phyloP scores from a whole-genome alignment of 2,329 filamentous ascomycete genomes.

The Diaporthe australafricana region DNA sequence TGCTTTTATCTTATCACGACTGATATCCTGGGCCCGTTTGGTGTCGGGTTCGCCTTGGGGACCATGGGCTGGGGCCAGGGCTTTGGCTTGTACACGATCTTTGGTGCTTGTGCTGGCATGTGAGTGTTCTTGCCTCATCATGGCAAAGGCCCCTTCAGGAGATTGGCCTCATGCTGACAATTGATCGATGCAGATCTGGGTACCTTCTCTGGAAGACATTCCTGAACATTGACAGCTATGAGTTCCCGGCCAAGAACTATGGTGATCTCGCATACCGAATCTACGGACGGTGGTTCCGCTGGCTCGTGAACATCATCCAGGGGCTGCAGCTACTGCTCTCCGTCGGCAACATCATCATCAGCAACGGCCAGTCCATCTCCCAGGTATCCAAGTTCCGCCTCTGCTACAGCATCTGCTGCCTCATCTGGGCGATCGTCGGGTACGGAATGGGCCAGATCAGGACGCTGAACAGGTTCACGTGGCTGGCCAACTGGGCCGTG shows the following conservation, averaged over 20 bases:
- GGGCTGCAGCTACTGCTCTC: constrained; percentile 59
- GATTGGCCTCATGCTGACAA: neutral
- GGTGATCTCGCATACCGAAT: constrained; percentile 59
- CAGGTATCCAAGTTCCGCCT: constrained; percentile 61
- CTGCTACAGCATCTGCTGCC: constrained; percentile 62
- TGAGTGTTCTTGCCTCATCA: constrained; percentile 43
- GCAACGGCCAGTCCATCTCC: constrained; percentile 63
- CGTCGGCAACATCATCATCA: constrained; percentile 62
- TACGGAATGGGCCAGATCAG: constrained; percentile 65
- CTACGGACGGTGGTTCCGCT: constrained; percentile 55
- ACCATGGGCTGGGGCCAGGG: constrained; percentile 49
- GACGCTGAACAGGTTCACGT: constrained; percentile 63
- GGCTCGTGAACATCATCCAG: constrained; percentile 59
- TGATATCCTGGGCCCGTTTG: constrained; percentile 56
- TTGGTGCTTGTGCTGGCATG: constrained; percentile 49
- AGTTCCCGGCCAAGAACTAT: constrained; percentile 57
- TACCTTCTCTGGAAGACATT: constrained; percentile 56
- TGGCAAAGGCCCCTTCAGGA: neutral
- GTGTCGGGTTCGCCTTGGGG: constrained; percentile 45
- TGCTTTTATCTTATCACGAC: constrained; percentile 60
- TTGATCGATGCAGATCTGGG: constrained; percentile 41
- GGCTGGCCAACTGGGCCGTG: constrained; percentile 64
- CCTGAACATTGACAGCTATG: constrained; percentile 55
- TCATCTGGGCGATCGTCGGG: constrained; percentile 60
- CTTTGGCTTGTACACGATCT: constrained; percentile 55